Conservation (phyloP, 169 alveolate species). For the Plasmodium gaboni region DNA sequence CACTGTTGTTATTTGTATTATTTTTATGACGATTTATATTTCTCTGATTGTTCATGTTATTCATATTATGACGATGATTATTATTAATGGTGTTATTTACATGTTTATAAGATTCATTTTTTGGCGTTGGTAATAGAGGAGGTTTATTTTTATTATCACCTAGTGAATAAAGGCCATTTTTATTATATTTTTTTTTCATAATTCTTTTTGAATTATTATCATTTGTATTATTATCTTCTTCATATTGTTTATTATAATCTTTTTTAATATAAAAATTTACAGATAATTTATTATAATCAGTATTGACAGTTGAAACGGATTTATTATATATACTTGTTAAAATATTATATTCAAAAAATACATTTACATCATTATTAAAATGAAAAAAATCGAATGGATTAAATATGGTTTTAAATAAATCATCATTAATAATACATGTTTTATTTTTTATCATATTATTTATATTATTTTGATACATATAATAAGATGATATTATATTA, state of each 20-base stretch:
- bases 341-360: conserved; percentile 46
- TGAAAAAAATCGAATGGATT: conserved; percentile 48
- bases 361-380: conserved; percentile 23
- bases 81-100: neutral
- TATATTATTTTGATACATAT: conserved; percentile 29
- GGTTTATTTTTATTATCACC: conserved; percentile 31
- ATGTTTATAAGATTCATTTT: neutral
- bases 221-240: neutral
- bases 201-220: neutral
- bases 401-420: conserved; percentile 40
- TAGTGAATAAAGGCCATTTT: neutral
- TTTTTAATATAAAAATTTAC: conserved; percentile 16
- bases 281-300: neutral
- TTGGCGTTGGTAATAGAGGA: conserved; percentile 30
- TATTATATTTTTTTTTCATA: neutral
- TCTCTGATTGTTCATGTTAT: neutral
- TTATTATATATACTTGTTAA: neutral
- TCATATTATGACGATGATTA: neutral
- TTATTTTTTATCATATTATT: conserved; percentile 12
- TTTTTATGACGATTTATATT: neutral
- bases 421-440: conserved; percentile 1
- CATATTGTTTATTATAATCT: neutral
- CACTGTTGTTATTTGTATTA: conserved; percentile 1
- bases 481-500: conserved; percentile 11
- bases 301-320: neutral